Evolutionary conservation across 2,329 filamentous ascomycete genomes (phyloP), one percentile per base, ranked within the genome.

Genomic region (Alternaria sp.): DNA sequence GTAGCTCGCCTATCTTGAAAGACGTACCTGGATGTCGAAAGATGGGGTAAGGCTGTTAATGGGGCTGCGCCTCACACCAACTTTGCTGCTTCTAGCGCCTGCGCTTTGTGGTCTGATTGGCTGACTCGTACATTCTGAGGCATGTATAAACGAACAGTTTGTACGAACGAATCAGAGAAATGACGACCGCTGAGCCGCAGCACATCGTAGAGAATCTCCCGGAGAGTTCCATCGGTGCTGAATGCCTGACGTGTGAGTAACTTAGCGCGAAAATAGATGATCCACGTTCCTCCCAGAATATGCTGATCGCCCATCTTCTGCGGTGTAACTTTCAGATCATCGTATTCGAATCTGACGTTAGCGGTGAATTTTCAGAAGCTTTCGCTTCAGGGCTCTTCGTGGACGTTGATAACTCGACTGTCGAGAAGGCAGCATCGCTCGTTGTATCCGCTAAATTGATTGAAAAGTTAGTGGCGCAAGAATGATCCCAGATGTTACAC

Each of bases 41-140:
- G 18, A 45, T 25, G 15, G 21, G 18, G 18, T 9, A 23, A 15
- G 53, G 21, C 54, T 53, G 21, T 20, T 9, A 6, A 54, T 12
- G 47, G 11, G 43, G 47, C 49, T 43, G 28, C 46, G 53, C 14
- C 21, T 12, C 26, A 18, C 20, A 8, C 15, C 33, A 23, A 20
- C 12, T 14, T 18, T 58, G 15, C 46, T 30, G n/a, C 30, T 37
- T n/a, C 26, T 45, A 12, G 46, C n/a, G 20, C 20, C 45, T 15
- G n/a, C 37, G 30, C 21, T 49, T 41, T 50, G 12, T 14, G 12
- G 15, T 49, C 26, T 62, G 60, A 62, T 58, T 62, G 60, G 60
- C 43, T 43, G 21, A 9, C 49, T 62, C 60, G 60, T 62, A 62
- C 47, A 49, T 41, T 26, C 37, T 46, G 37, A 59, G 43, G 15